Evolutionary conservation across 2,329 filamentous ascomycete species (phyloP).

Genomic region (Paracorniculantispora psalliotae): DNA sequence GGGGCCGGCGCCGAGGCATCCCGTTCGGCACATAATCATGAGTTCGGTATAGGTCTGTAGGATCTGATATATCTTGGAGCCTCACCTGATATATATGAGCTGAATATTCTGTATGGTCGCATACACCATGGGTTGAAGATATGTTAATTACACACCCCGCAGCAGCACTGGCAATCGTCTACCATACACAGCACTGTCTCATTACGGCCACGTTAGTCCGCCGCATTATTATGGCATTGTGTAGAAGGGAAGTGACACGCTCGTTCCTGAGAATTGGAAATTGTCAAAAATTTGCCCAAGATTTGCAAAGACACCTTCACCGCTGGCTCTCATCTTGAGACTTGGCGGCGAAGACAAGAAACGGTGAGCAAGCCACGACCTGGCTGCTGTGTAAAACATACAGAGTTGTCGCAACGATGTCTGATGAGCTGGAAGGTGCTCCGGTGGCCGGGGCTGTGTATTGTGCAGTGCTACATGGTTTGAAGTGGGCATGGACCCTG

Average conservation of each 20-base stretch:
- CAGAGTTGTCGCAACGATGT: neutral
- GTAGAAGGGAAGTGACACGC: too few species aligned
- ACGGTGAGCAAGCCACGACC: neutral
- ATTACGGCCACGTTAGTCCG: too few species aligned
- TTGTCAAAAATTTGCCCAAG: too few species aligned
- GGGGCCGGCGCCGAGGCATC: conserved; percentile 2
- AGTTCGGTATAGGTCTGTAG: neutral
- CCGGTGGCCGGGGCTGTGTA: conserved; percentile 1
- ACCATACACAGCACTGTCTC: too few species aligned
- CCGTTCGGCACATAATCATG: neutral
- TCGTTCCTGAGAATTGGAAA: too few species aligned
- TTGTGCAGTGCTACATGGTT: neutral
- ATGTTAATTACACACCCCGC: too few species aligned
- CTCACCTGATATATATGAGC: too few species aligned
- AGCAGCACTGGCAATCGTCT: too few species aligned
- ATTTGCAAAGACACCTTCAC: neutral
- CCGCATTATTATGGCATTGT: too few species aligned
- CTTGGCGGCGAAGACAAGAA: neutral
- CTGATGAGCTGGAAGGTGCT: conserved; percentile 5
- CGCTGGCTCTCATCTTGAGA: neutral
- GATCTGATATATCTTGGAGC: neutral
- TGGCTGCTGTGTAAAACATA: neutral
- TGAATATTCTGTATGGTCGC: too few species aligned
- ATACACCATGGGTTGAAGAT: too few species aligned
- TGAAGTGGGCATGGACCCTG: neutral